These are phyloP conservation scores for Amanita rimosa DNA, from an alignment of 768 basidiomycete genomes.

Conservation along the genomic window DNA sequence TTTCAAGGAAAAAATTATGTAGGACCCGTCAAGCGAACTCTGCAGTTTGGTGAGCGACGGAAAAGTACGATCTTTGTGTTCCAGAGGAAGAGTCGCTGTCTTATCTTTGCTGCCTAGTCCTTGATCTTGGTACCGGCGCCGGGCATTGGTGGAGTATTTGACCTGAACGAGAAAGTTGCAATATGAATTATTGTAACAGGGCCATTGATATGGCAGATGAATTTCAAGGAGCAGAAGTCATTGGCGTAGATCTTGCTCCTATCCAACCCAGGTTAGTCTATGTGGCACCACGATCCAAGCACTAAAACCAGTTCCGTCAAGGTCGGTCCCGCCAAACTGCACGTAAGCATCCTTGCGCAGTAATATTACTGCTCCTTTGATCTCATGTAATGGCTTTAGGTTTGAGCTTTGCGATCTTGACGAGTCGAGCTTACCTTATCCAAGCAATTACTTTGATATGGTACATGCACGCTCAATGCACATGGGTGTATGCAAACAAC, in stretches of 20 bases:
- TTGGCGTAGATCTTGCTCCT: slow-evolving; percentile 63
- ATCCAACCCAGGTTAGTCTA: slow-evolving; percentile 52
- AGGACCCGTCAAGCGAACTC: slow-evolving; percentile 48
- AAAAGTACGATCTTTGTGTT: slow-evolving; percentile 20
- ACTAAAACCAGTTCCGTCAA: slow-evolving; percentile 14
- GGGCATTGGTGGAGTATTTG: slow-evolving; percentile 40
- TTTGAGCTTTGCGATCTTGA: slow-evolving; percentile 67
- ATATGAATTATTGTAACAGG: slow-evolving; percentile 24
- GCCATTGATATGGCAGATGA: slow-evolving; percentile 67
- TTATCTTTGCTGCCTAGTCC: slow-evolving; percentile 27
- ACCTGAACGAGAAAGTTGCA: not conserved
- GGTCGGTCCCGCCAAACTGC: slow-evolving; percentile 61
- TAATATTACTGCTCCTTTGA: not conserved
- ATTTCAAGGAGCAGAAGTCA: slow-evolving; percentile 54
- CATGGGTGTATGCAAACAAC: slow-evolving; percentile 37
- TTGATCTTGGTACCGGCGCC: slow-evolving; percentile 61
- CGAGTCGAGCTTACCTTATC: slow-evolving; percentile 49
- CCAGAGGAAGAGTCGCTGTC: slow-evolving; percentile 1
- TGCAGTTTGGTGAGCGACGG: slow-evolving; percentile 38
- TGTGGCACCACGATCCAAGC: not conserved
- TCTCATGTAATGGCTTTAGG: slow-evolving; percentile 20
- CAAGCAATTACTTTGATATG: slow-evolving; percentile 51
- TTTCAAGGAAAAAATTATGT: slow-evolving; percentile 53
- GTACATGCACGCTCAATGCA: slow-evolving; percentile 63
- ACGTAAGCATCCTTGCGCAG: slow-evolving; percentile 34